Evolutionary conservation across 257 asterid genomes (phyloP), one percentile per base, ranked within the genome.

Genomic region (Lycium barbarum): DNA sequence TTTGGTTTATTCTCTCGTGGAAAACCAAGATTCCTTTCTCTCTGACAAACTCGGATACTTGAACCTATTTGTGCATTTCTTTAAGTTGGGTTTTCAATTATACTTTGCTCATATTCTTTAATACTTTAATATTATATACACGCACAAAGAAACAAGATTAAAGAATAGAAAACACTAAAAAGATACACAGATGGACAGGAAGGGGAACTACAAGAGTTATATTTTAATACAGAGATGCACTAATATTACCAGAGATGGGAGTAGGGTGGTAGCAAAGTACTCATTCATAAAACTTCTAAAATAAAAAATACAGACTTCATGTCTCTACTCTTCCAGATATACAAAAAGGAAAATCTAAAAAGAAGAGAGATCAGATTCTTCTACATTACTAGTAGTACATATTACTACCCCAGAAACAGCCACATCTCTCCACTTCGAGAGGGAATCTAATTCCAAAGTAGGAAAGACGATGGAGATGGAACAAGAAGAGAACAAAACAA

Each of bases 321-420:
- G 59, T 73, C 80, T 59, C 79, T 79, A 18, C 86, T 63, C 83
- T 86, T 85, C 86, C 86, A 90, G 92, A 92, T 92, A 59, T 88
- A 88, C 93, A 91, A 59, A 86, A 80, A 84, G 45, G 61, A 57
- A 70, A 40, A 55, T 40, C 82, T 33, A 38, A 71, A 83, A 71
- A 83, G 45, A 66, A 83, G 82, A 83, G 82, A 83, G 70, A 18
- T 49, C 67, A 70, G 67, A 71, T 83, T 83, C 85, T 55, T 59
- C 71, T 70, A 36, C 72, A 81, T 55, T 80, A 58, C 83, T 15
- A 58, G 71, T 33, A 35, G 67, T 33, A 66, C 80, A 22, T n/a
- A 49, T 3, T 84, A 84, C 73, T 72, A 84, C 83, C 83, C 86
- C 63, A 83, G 43, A 68, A 40, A 54, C 70, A 73, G 81, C 66